A percentile compares a stretch with the other conserved stretches of the same genome.
Evolutionary conservation across 2,329 filamentous ascomycete species (phyloP).

Genomic region (Aspergillus ustus): DNA sequence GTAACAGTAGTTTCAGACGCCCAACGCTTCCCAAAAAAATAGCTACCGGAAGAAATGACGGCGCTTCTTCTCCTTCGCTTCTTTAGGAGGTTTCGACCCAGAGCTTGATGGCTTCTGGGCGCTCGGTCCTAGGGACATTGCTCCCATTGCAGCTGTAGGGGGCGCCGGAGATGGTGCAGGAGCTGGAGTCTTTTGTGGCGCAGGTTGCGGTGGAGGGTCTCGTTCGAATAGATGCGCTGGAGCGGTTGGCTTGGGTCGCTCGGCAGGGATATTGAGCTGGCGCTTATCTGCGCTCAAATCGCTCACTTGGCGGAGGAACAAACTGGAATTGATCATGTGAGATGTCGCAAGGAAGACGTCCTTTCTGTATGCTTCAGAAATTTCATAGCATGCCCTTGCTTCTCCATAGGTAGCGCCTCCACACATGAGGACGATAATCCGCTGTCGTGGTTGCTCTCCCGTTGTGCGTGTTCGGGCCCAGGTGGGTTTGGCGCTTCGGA

Average conservation of each 20-base stretch:
- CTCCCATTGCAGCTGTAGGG: conserved; percentile 39
- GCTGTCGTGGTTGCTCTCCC: conserved; percentile 79
- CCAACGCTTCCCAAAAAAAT: neutral
- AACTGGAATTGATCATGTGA: conserved; percentile 86
- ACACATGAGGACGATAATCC: conserved; percentile 91
- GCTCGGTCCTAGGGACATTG: conserved; percentile 42
- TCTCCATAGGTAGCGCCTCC: conserved; percentile 95
- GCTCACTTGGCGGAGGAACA: conserved; percentile 81
- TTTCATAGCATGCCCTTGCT: conserved; percentile 84
- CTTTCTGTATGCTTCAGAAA: conserved; percentile 71
- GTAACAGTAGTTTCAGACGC: conserved; percentile 2
- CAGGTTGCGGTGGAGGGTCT: conserved; percentile 52
- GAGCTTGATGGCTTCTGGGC: conserved; percentile 42
- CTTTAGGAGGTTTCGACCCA: conserved; percentile 39
- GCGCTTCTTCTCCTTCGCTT: conserved; percentile 59
- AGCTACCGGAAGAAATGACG: conserved; percentile 57
- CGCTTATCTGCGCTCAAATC: conserved; percentile 78
- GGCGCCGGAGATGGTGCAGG: conserved; percentile 31
- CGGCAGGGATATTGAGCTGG: conserved; percentile 77
- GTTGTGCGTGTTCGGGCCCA: conserved; percentile 85
- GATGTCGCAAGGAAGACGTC: conserved; percentile 89
- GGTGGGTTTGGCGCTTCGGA: conserved; percentile 89
- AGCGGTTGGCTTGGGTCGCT: conserved; percentile 78
- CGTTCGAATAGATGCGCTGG: conserved; percentile 86
- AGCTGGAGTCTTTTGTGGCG: conserved; percentile 30